phyloP scores from a whole-genome alignment of 257 asterid genomes.

The Agastache rugosa region DNA sequence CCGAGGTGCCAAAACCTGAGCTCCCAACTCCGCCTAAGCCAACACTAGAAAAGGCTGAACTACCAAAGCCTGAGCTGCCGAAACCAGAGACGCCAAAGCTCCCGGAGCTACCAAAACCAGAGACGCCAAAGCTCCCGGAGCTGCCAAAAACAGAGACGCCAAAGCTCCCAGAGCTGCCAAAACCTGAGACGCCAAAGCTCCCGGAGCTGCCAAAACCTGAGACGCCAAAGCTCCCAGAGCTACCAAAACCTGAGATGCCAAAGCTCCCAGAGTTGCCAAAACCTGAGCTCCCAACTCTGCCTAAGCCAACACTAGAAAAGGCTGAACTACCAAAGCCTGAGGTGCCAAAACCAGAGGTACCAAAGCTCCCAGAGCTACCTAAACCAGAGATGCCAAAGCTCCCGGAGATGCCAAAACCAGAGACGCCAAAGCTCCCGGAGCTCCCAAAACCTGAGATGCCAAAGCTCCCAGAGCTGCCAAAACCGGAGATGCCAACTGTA shows the following conservation, averaged over 20 bases:
- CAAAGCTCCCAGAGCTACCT: not conserved
- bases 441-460: not conserved
- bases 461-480: conserved; percentile 3
- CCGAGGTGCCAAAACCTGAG: conserved; percentile 17
- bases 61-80: not conserved
- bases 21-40: not conserved
- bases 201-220: conserved; percentile 9
- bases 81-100: not conserved
- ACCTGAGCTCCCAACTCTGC: not conserved
- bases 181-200: not conserved
- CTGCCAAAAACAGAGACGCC: not conserved
- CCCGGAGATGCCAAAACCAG: not conserved
- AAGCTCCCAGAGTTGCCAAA: not conserved
- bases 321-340: not conserved
- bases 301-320: conserved; percentile 3
- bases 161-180: not conserved
- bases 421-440: conserved; percentile 18
- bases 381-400: not conserved
- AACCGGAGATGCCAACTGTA: not conserved
- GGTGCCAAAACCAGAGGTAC: not conserved
- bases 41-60: not conserved
- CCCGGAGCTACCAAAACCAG: not conserved
- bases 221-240: not conserved
- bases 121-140: not conserved
- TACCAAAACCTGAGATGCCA: conserved; percentile 13